Evolutionary conservation across 768 basidiomycete species (phyloP).

Genomic region (Lentinula raphanica): DNA sequence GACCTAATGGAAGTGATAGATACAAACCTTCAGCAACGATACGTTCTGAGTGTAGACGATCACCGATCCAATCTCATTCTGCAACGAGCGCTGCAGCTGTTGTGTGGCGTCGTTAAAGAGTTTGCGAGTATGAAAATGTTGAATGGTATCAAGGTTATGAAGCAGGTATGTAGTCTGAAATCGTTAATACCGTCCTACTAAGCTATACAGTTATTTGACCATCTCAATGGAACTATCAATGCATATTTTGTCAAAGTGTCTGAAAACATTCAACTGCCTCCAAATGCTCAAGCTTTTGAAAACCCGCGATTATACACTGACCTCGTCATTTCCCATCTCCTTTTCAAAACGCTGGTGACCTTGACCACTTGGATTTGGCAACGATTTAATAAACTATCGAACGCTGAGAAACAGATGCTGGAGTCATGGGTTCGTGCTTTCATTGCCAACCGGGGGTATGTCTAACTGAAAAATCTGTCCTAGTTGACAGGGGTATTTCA

Average conservation of each 20-base stretch:
- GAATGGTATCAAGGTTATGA: constrained; percentile 61
- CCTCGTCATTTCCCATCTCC: constrained; percentile 53
- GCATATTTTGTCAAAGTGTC: constrained; percentile 43
- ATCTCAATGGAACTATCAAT: constrained; percentile 50
- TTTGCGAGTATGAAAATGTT: constrained; percentile 67
- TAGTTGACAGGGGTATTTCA: constrained; percentile 63
- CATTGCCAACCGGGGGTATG: not conserved
- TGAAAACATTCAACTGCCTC: constrained; percentile 23
- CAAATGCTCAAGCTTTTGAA: constrained; percentile 31
- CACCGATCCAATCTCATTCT: constrained; percentile 43
- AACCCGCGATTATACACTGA: constrained; percentile 32
- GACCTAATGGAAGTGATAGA: constrained; percentile 54
- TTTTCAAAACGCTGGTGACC: constrained; percentile 72
- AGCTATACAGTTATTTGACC: constrained; percentile 42
- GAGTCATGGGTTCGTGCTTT: constrained; percentile 48
- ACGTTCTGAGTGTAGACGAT: constrained; percentile 35
- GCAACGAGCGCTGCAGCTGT: constrained; percentile 55
- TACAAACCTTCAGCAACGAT: constrained; percentile 44
- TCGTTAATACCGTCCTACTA: not conserved
- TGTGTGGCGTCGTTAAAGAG: constrained; percentile 68
- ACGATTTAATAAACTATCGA: constrained; percentile 35
- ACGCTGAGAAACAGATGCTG: constrained; percentile 37
- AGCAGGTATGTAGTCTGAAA: constrained; percentile 8
- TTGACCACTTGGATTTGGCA: constrained; percentile 72
- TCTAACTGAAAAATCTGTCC: not conserved